A percentile compares a stretch with the other conserved stretches of the same genome.
Conservation (phyloP, 2,329 filamentous ascomycete species). For the Trichoderma semiorbis region DNA sequence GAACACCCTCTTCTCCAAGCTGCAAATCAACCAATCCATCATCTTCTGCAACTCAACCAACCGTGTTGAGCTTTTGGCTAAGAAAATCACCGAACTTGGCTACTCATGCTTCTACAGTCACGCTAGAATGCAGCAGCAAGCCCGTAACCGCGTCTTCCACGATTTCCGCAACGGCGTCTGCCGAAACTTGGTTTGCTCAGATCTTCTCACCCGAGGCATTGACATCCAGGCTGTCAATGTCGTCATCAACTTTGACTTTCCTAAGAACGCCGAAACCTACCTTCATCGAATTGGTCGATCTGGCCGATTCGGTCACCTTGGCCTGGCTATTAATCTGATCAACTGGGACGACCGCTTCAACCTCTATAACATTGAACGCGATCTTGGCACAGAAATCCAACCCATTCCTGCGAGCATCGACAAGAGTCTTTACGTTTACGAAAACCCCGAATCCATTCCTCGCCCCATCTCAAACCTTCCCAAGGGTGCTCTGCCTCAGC, state of each 20-base stretch:
- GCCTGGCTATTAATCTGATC: conserved; percentile 97
- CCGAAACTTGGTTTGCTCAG: conserved; percentile 96
- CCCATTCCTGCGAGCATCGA: conserved; percentile 94
- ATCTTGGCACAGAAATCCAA: conserved; percentile 94
- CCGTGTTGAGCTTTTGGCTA: conserved; percentile 92
- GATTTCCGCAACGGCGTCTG: conserved; percentile 98
- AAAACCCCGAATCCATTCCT: conserved; percentile 91
- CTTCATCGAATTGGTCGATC: conserved; percentile 97
- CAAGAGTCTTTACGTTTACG: conserved; percentile 97
- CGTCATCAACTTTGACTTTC: conserved; percentile 99
- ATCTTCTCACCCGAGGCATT: conserved; percentile 95
- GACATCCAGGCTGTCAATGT: conserved; percentile 99
- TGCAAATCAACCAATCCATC: conserved; percentile 99
- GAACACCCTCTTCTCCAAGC: conserved; percentile 97
- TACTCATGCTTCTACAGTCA: conserved; percentile 99
- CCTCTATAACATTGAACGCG: conserved; percentile 96
- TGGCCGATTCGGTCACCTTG: conserved; percentile 92
- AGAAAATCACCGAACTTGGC: conserved; percentile 98
- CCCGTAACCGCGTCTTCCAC: conserved; percentile 97
- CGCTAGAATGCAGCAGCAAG: conserved; percentile 94
- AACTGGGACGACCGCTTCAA: conserved; percentile 99
- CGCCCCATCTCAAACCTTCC: conserved; percentile 63
- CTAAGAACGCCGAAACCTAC: conserved; percentile 98
- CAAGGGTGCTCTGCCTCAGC: conserved; percentile 30
- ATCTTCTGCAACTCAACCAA: conserved; percentile 99